Evolutionary conservation across 306 rosid genomes (phyloP).

Genomic region (Vigna radiata): DNA sequence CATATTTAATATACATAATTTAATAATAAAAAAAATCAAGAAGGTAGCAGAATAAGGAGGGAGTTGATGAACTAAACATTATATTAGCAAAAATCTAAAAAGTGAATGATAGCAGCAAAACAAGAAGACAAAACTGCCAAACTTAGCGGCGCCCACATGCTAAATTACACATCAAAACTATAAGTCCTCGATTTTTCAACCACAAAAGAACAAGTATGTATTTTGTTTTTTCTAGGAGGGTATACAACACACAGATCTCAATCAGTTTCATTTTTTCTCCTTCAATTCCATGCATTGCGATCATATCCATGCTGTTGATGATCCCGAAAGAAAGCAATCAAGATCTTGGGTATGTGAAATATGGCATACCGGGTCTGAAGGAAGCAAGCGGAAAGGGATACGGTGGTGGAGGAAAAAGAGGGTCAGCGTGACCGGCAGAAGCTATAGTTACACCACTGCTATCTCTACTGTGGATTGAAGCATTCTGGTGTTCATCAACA

Average conservation of each 20-base stretch:
- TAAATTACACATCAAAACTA: slow-evolving; percentile 1
- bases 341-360: slow-evolving; percentile 54
- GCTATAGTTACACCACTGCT: slow-evolving; percentile 24
- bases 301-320: too few species aligned
- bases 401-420: slow-evolving; percentile 36
- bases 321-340: slow-evolving; percentile 23
- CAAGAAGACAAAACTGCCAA: slow-evolving; percentile 40
- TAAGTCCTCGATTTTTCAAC: not conserved
- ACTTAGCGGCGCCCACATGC: slow-evolving; percentile 24
- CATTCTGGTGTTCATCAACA: slow-evolving; percentile 35
- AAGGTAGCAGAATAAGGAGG: slow-evolving; percentile 31
- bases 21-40: too few species aligned
- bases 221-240: not conserved
- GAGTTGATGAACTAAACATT: slow-evolving; percentile 39
- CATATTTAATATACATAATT: too few species aligned
- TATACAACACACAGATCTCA: too few species aligned
- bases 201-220: slow-evolving; percentile 16
- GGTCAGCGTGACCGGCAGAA: slow-evolving; percentile 23
- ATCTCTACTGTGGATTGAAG: slow-evolving; percentile 14
- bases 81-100: slow-evolving; percentile 21
- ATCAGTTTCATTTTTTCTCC: too few species aligned
- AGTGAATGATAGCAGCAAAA: slow-evolving; percentile 37
- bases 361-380: slow-evolving; percentile 59
- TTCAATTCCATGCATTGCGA: too few species aligned
- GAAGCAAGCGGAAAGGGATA: slow-evolving; percentile 40